Conservation (phyloP, 768 basidiomycete species). For the Mycena chlorophos region DNA sequence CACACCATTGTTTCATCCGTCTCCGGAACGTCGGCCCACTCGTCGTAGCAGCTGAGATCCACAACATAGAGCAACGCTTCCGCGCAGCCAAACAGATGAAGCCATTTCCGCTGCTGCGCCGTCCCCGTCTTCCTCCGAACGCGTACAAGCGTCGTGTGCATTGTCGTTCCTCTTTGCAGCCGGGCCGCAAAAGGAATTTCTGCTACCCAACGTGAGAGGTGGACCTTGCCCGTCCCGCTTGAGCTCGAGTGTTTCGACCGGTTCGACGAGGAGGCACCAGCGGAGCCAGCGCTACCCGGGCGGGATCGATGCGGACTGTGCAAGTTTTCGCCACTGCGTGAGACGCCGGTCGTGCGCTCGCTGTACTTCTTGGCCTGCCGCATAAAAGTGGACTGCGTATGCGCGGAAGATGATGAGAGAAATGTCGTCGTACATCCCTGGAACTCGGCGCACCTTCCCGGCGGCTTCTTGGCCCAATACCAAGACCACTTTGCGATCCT, state of each 20-base stretch:
- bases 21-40: not conserved
- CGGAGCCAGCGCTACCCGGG: not conserved
- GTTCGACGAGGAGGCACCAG: not conserved
- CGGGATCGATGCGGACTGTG: not conserved
- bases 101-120: not conserved
- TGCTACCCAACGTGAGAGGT: not conserved
- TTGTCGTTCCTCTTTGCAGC: not conserved
- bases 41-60: not conserved
- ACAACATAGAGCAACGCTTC: not conserved
- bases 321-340: not conserved
- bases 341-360: not conserved
- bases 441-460: not conserved
- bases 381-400: not conserved
- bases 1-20: not conserved
- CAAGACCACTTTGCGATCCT: not conserved
- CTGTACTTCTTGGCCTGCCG: not conserved
- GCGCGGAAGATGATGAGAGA: too few relatives aligned
- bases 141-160: not conserved
- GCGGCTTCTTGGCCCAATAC: not conserved
- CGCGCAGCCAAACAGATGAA: not conserved
- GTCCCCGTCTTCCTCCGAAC: not conserved
- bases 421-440: too few relatives aligned
- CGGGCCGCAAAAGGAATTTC: not conserved
- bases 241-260: not conserved
- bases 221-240: not conserved